Conservation (phyloP, 1,284 basidiomycete genomes). For the Apiotrichum montevideense region DNA sequence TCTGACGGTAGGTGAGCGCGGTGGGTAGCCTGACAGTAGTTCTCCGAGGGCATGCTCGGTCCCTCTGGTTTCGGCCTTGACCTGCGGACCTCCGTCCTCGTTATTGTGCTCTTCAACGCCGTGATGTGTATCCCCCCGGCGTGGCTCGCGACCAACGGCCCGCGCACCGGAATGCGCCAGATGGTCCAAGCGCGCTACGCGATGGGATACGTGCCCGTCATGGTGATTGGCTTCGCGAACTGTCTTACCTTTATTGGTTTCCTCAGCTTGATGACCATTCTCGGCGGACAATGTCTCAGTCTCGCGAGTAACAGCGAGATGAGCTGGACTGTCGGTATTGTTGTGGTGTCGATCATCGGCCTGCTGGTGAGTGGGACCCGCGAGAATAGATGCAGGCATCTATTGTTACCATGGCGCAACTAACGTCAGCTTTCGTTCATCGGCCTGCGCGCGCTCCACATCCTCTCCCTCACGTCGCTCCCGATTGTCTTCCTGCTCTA, state of each 20-base stretch:
- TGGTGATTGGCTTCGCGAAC: conserved; percentile 61
- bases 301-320: conserved; percentile 58
- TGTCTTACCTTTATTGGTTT: conserved; percentile 62
- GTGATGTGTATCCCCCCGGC: conserved; percentile 31
- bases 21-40: conserved; percentile 15
- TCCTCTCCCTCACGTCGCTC: conserved; percentile 41
- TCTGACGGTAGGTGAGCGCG: conserved; percentile 28
- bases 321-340: conserved; percentile 67
- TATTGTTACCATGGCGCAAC: not conserved
- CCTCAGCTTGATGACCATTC: conserved; percentile 67
- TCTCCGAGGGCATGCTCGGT: conserved; percentile 42
- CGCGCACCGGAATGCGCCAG: conserved; percentile 76
- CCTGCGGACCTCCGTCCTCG: conserved; percentile 25
- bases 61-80: conserved; percentile 36
- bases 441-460: conserved; percentile 49
- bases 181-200: conserved; percentile 74
- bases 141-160: conserved; percentile 66
- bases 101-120: conserved; percentile 34
- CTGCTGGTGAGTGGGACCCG: conserved; percentile 55
- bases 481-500: conserved; percentile 61
- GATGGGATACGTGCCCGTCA: conserved; percentile 67
- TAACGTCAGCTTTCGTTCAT: conserved; percentile 49
- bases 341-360: conserved; percentile 71
- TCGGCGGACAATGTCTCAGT: conserved; percentile 70
- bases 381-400: not conserved